Conservation (phyloP, 2,329 filamentous ascomycete species). For the Fusarium sp. region DNA sequence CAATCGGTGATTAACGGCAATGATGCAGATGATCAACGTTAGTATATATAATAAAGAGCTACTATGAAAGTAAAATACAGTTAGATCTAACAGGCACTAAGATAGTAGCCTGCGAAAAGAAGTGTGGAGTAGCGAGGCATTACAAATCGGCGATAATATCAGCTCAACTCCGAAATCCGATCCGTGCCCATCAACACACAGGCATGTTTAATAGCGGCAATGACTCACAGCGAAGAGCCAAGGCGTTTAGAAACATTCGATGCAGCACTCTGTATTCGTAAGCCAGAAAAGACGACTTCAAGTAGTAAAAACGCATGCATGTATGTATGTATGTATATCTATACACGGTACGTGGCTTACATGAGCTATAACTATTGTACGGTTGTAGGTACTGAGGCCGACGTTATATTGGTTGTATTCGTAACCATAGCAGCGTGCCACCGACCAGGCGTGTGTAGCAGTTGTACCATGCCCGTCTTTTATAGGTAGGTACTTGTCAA, state of each 20-base stretch:
- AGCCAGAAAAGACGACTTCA: no score
- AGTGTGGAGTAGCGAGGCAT: slow-evolving; percentile 33
- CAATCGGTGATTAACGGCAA: not conserved
- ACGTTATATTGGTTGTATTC: no score
- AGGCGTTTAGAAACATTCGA: not conserved
- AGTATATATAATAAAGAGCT: no score
- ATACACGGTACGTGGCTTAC: no score
- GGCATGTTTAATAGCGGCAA: slow-evolving; percentile 4
- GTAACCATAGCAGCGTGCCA: not conserved
- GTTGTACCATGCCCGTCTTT: no score
- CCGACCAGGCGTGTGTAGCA: slow-evolving; percentile 5
- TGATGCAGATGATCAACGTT: no score
- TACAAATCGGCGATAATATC: slow-evolving; percentile 40
- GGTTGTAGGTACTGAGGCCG: no score
- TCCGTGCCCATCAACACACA: not conserved
- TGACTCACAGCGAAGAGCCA: slow-evolving; percentile 28
- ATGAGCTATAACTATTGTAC: no score
- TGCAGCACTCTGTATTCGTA: not conserved
- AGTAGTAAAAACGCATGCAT: no score
- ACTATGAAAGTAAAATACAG: not conserved
- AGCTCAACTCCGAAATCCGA: slow-evolving; percentile 37
- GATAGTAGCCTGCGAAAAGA: not conserved
- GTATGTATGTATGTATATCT: no score
- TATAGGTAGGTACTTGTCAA: not conserved
- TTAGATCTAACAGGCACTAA: not conserved